A percentile compares a stretch with the other conserved stretches of the same genome.
Conservation (phyloP, 2,329 filamentous ascomycete genomes). For the Elsinoe perseae region DNA sequence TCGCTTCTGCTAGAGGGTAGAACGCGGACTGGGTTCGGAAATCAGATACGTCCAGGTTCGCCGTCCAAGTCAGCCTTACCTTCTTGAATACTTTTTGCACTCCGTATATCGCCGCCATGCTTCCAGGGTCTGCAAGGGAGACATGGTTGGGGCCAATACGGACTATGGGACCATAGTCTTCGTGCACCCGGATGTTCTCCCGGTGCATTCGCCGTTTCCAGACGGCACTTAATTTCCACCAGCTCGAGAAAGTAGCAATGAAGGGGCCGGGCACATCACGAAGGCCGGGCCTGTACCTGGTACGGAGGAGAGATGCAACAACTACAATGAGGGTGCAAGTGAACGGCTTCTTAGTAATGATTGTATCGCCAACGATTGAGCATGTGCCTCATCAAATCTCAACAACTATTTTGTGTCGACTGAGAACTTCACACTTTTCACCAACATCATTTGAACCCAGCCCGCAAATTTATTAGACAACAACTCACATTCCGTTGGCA, state of each 20-base stretch:
- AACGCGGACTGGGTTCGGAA: slow-evolving; percentile 21
- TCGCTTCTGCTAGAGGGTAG: slow-evolving; percentile 25
- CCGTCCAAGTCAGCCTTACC: slow-evolving; percentile 20
- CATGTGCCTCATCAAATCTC: not conserved
- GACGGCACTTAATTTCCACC: not conserved
- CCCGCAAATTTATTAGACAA: too few relatives aligned
- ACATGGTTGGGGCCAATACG: slow-evolving; percentile 69
- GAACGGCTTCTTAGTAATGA: not conserved
- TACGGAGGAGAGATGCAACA: not conserved
- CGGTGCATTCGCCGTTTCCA: not conserved
- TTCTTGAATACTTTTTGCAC: slow-evolving; percentile 22
- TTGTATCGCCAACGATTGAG: not conserved
- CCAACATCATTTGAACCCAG: too few relatives aligned
- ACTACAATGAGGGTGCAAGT: not conserved
- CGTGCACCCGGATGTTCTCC: slow-evolving; percentile 44
- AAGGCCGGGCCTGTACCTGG: not conserved
- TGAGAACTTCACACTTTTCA: too few relatives aligned
- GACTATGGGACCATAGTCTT: slow-evolving; percentile 60
- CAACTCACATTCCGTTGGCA: too few relatives aligned
- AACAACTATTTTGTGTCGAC: too few relatives aligned
- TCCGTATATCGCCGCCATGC: slow-evolving; percentile 61
- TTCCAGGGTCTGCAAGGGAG: slow-evolving; percentile 61
- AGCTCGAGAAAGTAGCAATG: not conserved
- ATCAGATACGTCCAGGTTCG: slow-evolving; percentile 11
- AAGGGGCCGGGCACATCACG: not conserved